Evolutionary conservation across 2,329 filamentous ascomycete genomes (phyloP).

Genomic region (Bipolaris oryzae): DNA sequence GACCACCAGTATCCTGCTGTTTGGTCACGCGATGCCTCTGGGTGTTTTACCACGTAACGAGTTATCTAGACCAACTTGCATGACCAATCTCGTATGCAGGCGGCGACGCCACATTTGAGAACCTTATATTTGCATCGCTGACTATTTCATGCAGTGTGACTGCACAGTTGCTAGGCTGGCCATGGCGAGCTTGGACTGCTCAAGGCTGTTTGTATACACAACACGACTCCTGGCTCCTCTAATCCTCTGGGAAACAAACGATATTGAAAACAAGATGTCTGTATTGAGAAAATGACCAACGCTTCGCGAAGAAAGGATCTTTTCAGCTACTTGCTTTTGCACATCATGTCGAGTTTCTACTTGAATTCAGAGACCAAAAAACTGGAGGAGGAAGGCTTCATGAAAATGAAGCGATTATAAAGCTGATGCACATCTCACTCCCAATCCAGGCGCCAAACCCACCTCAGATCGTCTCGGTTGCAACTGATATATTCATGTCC

Average conservation of each 20-base stretch:
- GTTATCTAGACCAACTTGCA: not conserved
- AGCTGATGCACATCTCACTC: not conserved
- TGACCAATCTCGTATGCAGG: not conserved
- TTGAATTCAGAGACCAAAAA: too few species aligned
- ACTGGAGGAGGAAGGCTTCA: too few species aligned
- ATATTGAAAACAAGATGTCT: not conserved
- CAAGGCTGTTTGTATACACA: not conserved
- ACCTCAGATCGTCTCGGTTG: not conserved
- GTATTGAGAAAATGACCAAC: not conserved
- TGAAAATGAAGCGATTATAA: too few species aligned
- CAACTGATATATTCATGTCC: not conserved
- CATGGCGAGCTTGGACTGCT: not conserved
- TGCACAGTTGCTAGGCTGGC: not conserved
- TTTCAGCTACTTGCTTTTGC: too few species aligned
- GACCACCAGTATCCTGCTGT: not conserved
- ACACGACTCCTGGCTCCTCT: not conserved
- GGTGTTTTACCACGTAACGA: not conserved
- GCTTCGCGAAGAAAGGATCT: not conserved
- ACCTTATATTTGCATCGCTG: not conserved
- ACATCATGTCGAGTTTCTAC: too few species aligned
- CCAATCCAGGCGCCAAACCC: not conserved
- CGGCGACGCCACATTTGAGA: not conserved
- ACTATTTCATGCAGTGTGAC: not conserved
- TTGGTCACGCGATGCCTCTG: not conserved
- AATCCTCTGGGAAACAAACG: not conserved